Percentiles rank a stretch among this genome's conserved stretches.
Evolutionary conservation across 2,329 filamentous ascomycete genomes (phyloP).

Genomic region (Colletotrichum spaethianum): DNA sequence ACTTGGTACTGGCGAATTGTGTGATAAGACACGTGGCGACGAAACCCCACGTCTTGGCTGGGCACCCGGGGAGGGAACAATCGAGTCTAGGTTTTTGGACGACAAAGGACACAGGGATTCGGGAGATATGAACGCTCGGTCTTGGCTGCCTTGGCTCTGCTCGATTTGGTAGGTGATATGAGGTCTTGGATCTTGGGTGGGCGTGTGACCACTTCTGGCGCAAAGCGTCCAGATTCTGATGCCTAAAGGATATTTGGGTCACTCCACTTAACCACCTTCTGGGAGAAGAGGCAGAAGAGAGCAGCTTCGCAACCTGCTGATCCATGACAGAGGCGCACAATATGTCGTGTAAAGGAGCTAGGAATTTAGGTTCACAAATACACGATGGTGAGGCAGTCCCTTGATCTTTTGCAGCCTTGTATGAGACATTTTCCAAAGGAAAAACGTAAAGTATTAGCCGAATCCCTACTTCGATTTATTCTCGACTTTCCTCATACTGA

Average conservation of each 20-base stretch:
- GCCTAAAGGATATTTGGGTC: no score
- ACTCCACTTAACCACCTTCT: no score
- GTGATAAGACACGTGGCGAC: neutral
- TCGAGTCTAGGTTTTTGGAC: neutral
- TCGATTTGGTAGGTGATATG: slow-evolving; percentile 19
- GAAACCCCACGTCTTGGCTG: neutral
- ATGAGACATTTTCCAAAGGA: neutral
- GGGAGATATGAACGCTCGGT: neutral
- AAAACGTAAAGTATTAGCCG: no score
- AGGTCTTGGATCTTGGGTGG: neutral
- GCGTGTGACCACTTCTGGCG: neutral
- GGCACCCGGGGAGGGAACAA: neutral
- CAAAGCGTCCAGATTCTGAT: no score
- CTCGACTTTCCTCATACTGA: no score
- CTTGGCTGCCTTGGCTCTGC: slow-evolving; percentile 23
- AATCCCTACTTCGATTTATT: no score
- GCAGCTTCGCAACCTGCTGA: no score
- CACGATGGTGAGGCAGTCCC: neutral
- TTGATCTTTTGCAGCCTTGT: neutral
- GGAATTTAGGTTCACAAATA: no score
- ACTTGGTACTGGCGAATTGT: neutral
- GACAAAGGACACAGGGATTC: no score
- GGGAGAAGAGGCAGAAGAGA: no score
- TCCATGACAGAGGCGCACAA: no score
- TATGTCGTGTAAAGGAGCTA: neutral